These are phyloP conservation scores for Pyrenophora tritici-repentis DNA, from an alignment of 2,329 filamentous ascomycete species.

Conservation along the genomic window DNA sequence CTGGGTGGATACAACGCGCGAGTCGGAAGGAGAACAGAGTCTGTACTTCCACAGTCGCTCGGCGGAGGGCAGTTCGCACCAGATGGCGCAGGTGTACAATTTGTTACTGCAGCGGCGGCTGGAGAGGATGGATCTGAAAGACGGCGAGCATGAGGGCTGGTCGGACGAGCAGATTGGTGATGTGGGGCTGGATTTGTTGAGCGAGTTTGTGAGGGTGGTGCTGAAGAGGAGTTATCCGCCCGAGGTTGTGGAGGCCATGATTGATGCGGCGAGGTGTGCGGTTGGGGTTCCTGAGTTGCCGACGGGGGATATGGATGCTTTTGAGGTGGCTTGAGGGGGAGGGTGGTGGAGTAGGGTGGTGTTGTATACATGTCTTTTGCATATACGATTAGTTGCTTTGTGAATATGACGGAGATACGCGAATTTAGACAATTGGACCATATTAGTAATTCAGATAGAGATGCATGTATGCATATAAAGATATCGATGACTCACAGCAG, in stretches of 20 bases:
- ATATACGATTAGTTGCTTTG: too few relatives aligned
- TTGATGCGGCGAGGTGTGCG: conserved; percentile 31
- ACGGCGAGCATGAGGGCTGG: conserved; percentile 17
- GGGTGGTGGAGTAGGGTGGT: too few relatives aligned
- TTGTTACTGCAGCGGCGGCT: conserved; percentile 27
- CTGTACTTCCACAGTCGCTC: conserved; percentile 22
- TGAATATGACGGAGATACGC: too few relatives aligned
- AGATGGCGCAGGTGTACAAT: conserved; percentile 25
- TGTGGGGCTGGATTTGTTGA: conserved; percentile 34
- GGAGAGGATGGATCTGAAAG: conserved; percentile 20
- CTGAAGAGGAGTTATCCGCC: conserved; percentile 30
- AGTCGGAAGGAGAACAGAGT: conserved; percentile 9
- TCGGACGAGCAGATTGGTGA: conserved; percentile 30
- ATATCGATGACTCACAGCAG: too few relatives aligned
- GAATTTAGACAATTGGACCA: too few relatives aligned
- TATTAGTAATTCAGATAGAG: too few relatives aligned
- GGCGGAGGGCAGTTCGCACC: conserved; percentile 17
- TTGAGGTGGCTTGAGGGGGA: conserved; percentile 21
- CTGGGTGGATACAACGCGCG: conserved; percentile 33
- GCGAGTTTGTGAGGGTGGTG: conserved; percentile 40
- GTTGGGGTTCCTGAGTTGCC: conserved; percentile 31
- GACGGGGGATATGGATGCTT: conserved; percentile 42
- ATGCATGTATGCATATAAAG: neutral
- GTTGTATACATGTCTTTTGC: too few relatives aligned
- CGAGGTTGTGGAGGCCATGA: conserved; percentile 35